These are phyloP conservation scores for Apiospora hydei DNA, from an alignment of 2,329 filamentous ascomycete genomes.

Conservation along the genomic window DNA sequence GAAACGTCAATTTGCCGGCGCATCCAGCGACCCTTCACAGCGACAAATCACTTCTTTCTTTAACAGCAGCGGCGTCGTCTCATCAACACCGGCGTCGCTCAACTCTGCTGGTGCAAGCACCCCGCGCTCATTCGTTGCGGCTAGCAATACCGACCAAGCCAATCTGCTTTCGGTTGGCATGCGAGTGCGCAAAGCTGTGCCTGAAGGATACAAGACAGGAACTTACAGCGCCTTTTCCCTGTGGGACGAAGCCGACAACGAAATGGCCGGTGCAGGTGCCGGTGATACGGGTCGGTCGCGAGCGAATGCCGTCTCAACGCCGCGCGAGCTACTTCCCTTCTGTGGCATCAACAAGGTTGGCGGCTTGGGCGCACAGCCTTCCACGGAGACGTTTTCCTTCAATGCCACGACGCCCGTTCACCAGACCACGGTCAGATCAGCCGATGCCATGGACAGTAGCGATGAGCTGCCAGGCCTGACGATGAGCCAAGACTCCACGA, in stretches of 20 bases:
- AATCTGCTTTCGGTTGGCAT: conserved; percentile 92
- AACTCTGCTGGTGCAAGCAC: conserved; percentile 42
- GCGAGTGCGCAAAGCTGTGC: conserved; percentile 90
- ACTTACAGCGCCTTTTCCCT: conserved; percentile 59
- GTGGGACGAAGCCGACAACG: conserved; percentile 51
- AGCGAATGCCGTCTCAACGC: conserved; percentile 41
- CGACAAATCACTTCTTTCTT: conserved; percentile 73
- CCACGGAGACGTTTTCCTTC: conserved; percentile 40
- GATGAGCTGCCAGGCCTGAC: conserved; percentile 57
- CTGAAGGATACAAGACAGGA: conserved; percentile 91
- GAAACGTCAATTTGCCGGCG: conserved; percentile 69
- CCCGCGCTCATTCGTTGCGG: conserved; percentile 14
- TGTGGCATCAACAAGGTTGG: conserved; percentile 82
- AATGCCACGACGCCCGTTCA: conserved; percentile 28
- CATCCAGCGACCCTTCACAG: conserved; percentile 63
- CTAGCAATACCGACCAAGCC: conserved; percentile 66
- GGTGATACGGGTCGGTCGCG: conserved; percentile 34
- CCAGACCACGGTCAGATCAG: conserved; percentile 25
- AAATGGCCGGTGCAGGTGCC: conserved; percentile 31
- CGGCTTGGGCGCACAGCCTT: conserved; percentile 66
- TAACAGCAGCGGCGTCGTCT: conserved; percentile 37
- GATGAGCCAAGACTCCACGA: conserved; percentile 62
- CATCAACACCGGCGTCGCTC: conserved; percentile 32
- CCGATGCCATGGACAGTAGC: conserved; percentile 33
- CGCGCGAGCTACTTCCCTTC: conserved; percentile 77